Base-by-base conservation (phyloP, 179 eudicot species). In the Beta macrorhiza region DNA sequence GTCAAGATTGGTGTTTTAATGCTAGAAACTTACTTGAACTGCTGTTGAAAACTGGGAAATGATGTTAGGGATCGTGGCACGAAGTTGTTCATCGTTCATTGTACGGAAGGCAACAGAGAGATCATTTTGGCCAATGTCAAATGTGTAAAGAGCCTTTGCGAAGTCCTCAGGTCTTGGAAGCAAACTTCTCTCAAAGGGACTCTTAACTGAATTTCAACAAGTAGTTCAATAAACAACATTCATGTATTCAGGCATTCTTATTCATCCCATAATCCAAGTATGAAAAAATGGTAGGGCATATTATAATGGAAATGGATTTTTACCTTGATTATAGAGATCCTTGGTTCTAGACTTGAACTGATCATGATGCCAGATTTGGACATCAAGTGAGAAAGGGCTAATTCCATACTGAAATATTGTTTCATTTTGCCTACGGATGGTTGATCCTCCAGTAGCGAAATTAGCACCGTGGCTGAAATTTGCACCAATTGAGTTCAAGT, bases 401-500 rank as follows among this genome's bases (percentile, higher is more conserved):
- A 94, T 79, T 25, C 95, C 95, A 70, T 84, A 22, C 72, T 87
- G 84, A 74, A 83, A 94, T 14, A 87, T 81, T 7, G 93, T 87
- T 79, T 90, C 97, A 32, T 94, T 90, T 72, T 70, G 82, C 57
- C 90, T 74, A 56, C 87, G 79, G 58, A 91, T 88, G 29, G 98
- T 94, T n/a, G 97, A 87, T 57, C 98, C 98, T 52, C 97, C 93
- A 0, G 92, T 87, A 0, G 97, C 98, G 51, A 94, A 94, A 80
- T 91, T 93, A 16, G 98, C 97, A 11, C 98, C 98, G 44, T 93
- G 96, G 78, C 89, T 83, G 86, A 84, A 94, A 69, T 88, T 90
- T 32, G 94, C 76, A 16, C 88, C 95, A 8, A 94, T 58, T 29
- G 98, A 88, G 75, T 93, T 86, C 72, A 94, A 82, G 76, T 93